A percentile compares a stretch with the other conserved stretches of the same genome.
phyloP scores from a whole-genome alignment of 1,284 basidiomycete species.

The Apiotrichum siamense region DNA sequence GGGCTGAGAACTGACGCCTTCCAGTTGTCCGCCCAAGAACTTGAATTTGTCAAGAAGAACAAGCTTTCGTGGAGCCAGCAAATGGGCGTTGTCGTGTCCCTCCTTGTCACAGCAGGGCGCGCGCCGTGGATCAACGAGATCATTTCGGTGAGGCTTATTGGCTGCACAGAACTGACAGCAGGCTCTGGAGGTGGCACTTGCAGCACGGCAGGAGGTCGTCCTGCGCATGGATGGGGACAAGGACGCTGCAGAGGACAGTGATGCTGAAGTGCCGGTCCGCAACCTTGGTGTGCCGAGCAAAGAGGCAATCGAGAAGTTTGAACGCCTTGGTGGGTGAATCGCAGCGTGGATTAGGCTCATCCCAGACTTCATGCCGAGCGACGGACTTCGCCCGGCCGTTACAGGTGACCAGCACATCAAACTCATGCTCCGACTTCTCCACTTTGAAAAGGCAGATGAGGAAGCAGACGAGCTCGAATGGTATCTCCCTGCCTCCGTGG shows the following conservation, averaged over 20 bases:
- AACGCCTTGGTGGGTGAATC: conserved; percentile 61
- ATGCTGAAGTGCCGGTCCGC: conserved; percentile 43
- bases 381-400: conserved; percentile 67
- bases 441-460: conserved; percentile 28
- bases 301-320: conserved; percentile 65
- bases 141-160: conserved; percentile 58
- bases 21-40: conserved; percentile 54
- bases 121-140: conserved; percentile 68
- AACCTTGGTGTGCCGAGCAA: conserved; percentile 55
- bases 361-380: conserved; percentile 66
- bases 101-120: conserved; percentile 63
- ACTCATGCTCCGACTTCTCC: conserved; percentile 58
- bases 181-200: conserved; percentile 64
- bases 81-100: conserved; percentile 73
- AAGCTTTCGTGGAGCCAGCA: conserved; percentile 72
- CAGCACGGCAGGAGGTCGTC: conserved; percentile 62
- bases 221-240: conserved; percentile 59
- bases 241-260: conserved; percentile 43
- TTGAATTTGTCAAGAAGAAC: conserved; percentile 77
- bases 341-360: not conserved
- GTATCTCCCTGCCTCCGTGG: conserved; percentile 28
- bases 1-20: not conserved
- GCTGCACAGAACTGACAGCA: conserved; percentile 36
- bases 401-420: conserved; percentile 71
- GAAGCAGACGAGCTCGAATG: conserved; percentile 17